Base-by-base conservation (phyloP, 202 grass and related monocot species). In the Zoysia matrella region DNA sequence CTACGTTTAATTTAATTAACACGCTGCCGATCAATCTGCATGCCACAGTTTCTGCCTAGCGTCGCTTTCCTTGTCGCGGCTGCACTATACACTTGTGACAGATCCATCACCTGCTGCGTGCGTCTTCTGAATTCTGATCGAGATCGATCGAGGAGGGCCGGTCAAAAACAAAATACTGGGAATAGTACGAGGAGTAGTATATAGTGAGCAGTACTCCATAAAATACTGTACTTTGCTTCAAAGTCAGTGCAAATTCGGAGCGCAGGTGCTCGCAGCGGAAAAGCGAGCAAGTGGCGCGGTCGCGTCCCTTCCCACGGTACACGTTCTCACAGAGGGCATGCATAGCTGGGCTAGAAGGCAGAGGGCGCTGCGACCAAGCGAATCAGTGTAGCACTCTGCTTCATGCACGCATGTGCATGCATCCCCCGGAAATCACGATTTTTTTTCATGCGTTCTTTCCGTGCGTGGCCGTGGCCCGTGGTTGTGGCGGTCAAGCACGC, bases 361-460 rank as follows among this genome's bases (percentile, higher is more conserved):
- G 12, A 12, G 40, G 58, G 60, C 60, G 60, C 36, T n/a, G 61
- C 75, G 61, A 67, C 75, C 75, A 78, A 78, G 61, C n/a, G 74
- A 50, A 47, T 48, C 74, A 49, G 58, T 68, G 51, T 39, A 53
- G 52, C 14, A 1, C 6, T 46, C 15, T 12, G 67, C 56, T 60
- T 30, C 12, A 1, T 30, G 22, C 22, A 30, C 22, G 22, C 22
- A 30, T 30, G 22, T 30, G 22, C 22, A 30, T 30, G 22, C 22
- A 80, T 74, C 76, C 49, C 76, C 76, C 76, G 83, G 76, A 73
- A 80, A 86, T 80, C 76, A 66, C 69, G 83, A 30, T 30, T 30
- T 52, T 7, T 73, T 30, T 85, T 52, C 22, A 12, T 7, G 12
- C 14, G 39, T 44, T 46, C 1, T 42, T 8, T 53, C 6, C 7